Evolutionary conservation across 2,329 filamentous ascomycete genomes (phyloP).

Genomic region (Aspergillus hiratsukae): DNA sequence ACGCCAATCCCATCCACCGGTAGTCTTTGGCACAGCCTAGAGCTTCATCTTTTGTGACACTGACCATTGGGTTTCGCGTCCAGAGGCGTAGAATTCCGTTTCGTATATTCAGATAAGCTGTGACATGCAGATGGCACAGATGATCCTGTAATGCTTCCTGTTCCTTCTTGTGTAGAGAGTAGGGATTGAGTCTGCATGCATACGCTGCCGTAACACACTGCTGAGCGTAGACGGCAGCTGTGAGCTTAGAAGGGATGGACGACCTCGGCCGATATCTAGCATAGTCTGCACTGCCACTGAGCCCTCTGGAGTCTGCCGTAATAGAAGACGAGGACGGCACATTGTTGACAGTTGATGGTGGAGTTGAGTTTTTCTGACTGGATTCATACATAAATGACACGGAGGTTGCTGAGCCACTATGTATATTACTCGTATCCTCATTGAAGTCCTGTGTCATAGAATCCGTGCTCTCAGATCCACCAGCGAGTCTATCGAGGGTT

Average conservation of each 20-base stretch:
- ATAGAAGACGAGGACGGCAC: constrained; percentile 11
- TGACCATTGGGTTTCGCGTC: constrained; percentile 78
- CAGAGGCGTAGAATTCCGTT: constrained; percentile 91
- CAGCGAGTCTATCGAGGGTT: constrained; percentile 5
- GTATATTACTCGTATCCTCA: constrained; percentile 18
- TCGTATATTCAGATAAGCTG: constrained; percentile 90
- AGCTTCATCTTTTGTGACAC: constrained; percentile 78
- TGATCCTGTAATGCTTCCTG: constrained; percentile 74
- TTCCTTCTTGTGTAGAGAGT: constrained; percentile 78
- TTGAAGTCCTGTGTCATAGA: constrained; percentile 13
- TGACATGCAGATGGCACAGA: constrained; percentile 83
- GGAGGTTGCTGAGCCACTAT: constrained; percentile 24
- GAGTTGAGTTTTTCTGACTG: constrained; percentile 21
- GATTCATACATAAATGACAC: constrained; percentile 21
- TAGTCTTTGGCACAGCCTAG: constrained; percentile 83
- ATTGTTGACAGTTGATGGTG: constrained; percentile 21
- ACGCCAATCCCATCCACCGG: constrained; percentile 84
- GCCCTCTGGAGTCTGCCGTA: constrained; percentile 12
- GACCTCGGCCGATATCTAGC: constrained; percentile 66
- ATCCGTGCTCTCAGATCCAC: constrained; percentile 14
- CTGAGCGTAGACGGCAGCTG: constrained; percentile 74
- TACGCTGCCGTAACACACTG: constrained; percentile 89
- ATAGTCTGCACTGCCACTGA: constrained; percentile 27
- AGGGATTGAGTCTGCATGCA: constrained; percentile 83
- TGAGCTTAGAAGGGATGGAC: constrained; percentile 74